These are phyloP conservation scores for Viola pubescens DNA, from an alignment of 441 rosid species.

Conservation along the genomic window DNA sequence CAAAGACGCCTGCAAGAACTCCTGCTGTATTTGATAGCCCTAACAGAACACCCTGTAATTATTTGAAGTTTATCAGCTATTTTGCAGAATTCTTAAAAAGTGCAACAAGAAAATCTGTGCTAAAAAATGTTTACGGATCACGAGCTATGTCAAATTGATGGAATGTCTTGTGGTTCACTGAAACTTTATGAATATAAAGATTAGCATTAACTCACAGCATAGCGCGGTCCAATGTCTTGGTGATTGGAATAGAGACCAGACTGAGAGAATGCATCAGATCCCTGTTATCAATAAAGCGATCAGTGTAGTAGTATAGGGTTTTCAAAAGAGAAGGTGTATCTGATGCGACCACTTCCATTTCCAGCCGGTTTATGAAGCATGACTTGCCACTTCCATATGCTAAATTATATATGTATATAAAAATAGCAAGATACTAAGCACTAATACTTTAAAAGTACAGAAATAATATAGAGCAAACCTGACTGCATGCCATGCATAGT, in stretches of 20 bases:
- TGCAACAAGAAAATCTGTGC: neutral
- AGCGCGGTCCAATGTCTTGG: constrained; percentile 97
- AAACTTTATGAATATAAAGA: neutral
- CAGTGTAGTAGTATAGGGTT: constrained; percentile 1
- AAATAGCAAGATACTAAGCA: neutral
- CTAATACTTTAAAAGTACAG: neutral
- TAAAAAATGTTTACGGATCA: neutral
- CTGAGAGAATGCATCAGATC: constrained; percentile 95
- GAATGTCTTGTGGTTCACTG: neutral
- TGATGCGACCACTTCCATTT: neutral
- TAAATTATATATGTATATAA: neutral
- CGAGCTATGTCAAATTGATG: neutral
- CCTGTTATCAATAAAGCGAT: constrained; percentile 44
- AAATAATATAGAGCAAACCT: constrained; percentile 41
- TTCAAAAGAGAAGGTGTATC: constrained; percentile 6
- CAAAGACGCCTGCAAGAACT: constrained; percentile 95
- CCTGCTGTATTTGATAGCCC: constrained; percentile 97
- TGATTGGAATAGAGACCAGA: constrained; percentile 98
- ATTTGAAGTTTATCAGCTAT: constrained; percentile 13
- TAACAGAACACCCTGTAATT: constrained; percentile 80
- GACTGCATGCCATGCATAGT: constrained; percentile 98
- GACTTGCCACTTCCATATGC: neutral
- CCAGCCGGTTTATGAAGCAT: constrained; percentile 1
- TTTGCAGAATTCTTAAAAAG: neutral
- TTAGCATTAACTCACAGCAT: constrained; percentile 55